Evolutionary conservation across 257 asterid species (phyloP).

Genomic region (Dorcoceras hygrometricum): DNA sequence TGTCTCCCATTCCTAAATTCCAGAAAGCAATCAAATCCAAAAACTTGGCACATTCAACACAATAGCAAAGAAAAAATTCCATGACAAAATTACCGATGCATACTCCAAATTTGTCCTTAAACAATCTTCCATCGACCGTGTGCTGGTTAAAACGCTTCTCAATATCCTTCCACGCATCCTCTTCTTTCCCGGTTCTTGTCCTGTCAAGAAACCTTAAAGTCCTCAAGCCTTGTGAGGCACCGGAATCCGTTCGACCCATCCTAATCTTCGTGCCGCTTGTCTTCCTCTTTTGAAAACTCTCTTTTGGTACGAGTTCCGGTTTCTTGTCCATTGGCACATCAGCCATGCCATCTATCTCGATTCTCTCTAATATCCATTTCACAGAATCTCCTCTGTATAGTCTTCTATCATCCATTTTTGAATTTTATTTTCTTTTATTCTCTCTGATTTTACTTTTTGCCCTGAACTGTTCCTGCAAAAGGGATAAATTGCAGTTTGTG

Average conservation of each 20-base stretch:
- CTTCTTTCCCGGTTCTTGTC: slow-evolving; percentile 73
- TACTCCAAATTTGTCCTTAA: slow-evolving; percentile 74
- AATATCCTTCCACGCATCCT: slow-evolving; percentile 64
- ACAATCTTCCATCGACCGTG: slow-evolving; percentile 46
- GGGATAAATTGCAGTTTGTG: background rate
- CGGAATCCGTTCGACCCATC: slow-evolving; percentile 55
- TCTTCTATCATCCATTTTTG: slow-evolving; percentile 16
- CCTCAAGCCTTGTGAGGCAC: slow-evolving; percentile 59
- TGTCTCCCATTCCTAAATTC: slow-evolving; percentile 77
- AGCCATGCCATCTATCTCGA: slow-evolving; percentile 45
- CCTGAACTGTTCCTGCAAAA: background rate
- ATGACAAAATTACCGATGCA: slow-evolving; percentile 63
- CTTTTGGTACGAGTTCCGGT: background rate
- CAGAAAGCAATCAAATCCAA: background rate
- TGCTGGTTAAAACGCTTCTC: slow-evolving; percentile 58
- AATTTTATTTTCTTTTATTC: background rate
- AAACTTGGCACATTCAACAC: background rate
- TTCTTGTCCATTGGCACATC: slow-evolving; percentile 33
- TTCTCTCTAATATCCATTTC: slow-evolving; percentile 48
- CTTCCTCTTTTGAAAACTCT: slow-evolving; percentile 7
- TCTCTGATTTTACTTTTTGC: background rate
- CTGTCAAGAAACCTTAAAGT: slow-evolving; percentile 79
- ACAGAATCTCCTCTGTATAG: slow-evolving; percentile 34
- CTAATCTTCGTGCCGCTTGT: slow-evolving; percentile 30
- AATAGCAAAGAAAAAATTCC: background rate